Base-by-base conservation (phyloP, 257 asterid genomes). In the Scutellaria galericulata region DNA sequence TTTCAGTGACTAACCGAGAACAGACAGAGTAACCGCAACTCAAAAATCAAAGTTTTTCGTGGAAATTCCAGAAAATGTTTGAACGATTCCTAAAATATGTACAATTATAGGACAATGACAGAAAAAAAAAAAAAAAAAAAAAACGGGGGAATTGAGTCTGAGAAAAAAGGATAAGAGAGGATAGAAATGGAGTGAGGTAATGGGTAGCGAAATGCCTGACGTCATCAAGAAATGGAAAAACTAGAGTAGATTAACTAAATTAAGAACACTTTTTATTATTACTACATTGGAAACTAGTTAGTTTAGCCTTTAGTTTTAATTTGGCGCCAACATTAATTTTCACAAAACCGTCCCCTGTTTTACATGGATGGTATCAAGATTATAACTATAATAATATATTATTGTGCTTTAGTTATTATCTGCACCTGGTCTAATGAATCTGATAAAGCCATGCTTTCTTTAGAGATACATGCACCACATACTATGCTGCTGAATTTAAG, bases 151-250 rank as follows among this genome's bases (percentile, higher is more conserved):
- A 8, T 37, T 8, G 59, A 15, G 47, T 6, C 54, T 52, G 58
- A 31, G 5, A 0, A 46, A 44, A 5, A 53, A n/a, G 44, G 37
- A 20, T 41, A 70, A 5, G 15, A 14, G 37, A 53, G 27, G 27
- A 24, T 24, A 24, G 27, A 24, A 24, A 24, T 24, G 27, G 27
- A 24, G 27, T 24, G 27, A 24, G 27, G 27, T 24, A 66, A 61
- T 62, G 73, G 74, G 50, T 48, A 44, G 61, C 4, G 55, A 78
- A n/a, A 54, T 68, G 73, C 54, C 35, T 75, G 80, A 70, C 72
- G 10, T 79, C 75, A 79, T 70, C 68, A 48, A 15, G 22, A 68
- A 12, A 47, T 27, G 11, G 11, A 5, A 20, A 12, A 65, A 52
- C 6, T 46, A 44, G 71, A 64, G 37, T 50, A 74, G 46, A 64